phyloP scores from a whole-genome alignment of 139 green algal species.

The Chlorella ohadii region DNA sequence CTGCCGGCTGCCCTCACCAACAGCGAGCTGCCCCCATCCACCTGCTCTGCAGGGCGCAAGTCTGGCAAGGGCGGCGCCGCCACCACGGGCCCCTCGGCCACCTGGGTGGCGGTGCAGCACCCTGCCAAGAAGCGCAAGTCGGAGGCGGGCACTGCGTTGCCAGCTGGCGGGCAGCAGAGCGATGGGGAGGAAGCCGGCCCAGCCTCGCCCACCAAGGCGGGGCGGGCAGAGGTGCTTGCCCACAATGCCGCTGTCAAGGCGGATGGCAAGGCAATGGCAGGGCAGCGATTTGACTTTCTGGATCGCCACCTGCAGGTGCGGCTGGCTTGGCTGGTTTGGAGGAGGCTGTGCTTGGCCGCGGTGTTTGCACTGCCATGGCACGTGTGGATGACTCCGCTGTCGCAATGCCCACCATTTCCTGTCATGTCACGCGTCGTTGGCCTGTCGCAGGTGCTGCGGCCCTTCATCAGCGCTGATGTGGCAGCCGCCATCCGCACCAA shows the following conservation, averaged over 20 bases:
- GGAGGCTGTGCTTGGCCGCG: no score
- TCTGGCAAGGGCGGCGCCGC: not conserved
- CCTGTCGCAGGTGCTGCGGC: conserved; percentile 24
- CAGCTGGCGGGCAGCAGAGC: not conserved
- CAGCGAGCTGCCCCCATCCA: no score
- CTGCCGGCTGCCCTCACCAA: no score
- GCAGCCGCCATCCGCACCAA: conserved; percentile 20
- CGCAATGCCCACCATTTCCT: not conserved
- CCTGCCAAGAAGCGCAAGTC: conserved; percentile 11
- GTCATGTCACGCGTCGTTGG: not conserved
- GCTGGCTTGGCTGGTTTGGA: no score
- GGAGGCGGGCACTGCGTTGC: not conserved
- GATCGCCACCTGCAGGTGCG: conserved; percentile 53
- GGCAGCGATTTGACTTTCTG: conserved; percentile 49
- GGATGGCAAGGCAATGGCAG: conserved; percentile 17
- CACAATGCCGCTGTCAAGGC: conserved; percentile 32
- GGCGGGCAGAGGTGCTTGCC: not conserved
- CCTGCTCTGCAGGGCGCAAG: not conserved
- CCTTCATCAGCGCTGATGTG: conserved; percentile 60
- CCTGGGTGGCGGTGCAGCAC: conserved; percentile 27
- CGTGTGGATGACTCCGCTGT: no score
- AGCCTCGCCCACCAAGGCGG: not conserved
- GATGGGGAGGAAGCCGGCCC: not conserved
- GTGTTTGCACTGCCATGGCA: no score
- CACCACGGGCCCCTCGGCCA: not conserved